phyloP scores from a whole-genome alignment of 257 asterid genomes.

The Fraxinus americana region DNA sequence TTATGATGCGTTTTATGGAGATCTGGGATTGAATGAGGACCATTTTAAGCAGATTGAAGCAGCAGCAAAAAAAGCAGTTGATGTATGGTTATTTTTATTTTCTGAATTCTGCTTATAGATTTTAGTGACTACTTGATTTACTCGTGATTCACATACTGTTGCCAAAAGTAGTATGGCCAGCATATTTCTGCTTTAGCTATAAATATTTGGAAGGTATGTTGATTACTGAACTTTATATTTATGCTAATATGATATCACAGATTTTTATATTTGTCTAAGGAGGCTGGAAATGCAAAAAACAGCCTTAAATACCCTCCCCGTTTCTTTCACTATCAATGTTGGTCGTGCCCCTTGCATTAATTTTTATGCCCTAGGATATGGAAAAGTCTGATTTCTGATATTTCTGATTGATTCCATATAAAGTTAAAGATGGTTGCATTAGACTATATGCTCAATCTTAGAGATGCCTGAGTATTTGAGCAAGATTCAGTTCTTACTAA shows the following conservation, averaged over 20 bases:
- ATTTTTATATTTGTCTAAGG: neutral
- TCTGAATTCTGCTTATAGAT: slow-evolving; percentile 13
- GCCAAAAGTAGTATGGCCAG: slow-evolving; percentile 3
- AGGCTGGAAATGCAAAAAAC: neutral
- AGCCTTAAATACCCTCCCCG: neutral
- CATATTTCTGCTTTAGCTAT: neutral
- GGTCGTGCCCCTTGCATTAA: neutral
- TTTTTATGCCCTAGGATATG: neutral
- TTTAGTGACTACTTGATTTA: slow-evolving; percentile 14
- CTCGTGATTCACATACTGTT: slow-evolving; percentile 15
- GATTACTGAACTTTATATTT: neutral
- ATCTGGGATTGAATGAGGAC: slow-evolving; percentile 85
- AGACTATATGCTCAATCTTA: neutral
- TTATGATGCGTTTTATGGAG: slow-evolving; percentile 95
- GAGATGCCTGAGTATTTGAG: neutral
- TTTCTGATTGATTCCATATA: neutral
- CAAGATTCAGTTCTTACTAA: neutral
- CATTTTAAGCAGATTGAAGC: slow-evolving; percentile 81
- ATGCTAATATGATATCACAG: neutral
- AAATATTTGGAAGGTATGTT: neutral
- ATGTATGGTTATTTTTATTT: slow-evolving; percentile 49
- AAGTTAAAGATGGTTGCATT: neutral
- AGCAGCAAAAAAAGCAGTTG: slow-evolving; percentile 78
- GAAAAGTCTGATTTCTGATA: neutral
- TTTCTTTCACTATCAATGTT: neutral